phyloP scores from a whole-genome alignment of 345 rosid species.

The Sapria himalayana region DNA sequence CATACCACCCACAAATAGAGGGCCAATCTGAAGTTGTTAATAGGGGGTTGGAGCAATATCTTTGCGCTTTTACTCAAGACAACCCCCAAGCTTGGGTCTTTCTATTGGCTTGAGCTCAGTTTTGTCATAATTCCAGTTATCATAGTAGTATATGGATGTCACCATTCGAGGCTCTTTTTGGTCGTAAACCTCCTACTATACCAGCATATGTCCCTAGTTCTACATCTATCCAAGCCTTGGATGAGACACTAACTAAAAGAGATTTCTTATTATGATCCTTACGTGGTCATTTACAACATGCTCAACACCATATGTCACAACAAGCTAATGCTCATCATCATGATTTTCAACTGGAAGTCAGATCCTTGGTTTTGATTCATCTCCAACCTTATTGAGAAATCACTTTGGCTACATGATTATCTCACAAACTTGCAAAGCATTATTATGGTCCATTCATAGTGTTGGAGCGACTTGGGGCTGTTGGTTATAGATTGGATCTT shows the following conservation, averaged over 20 bases:
- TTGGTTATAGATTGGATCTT: too few species aligned
- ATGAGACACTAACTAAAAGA: not conserved
- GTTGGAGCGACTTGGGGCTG: too few species aligned
- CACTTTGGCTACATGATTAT: not conserved
- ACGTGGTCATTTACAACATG: not conserved
- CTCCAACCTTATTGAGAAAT: not conserved
- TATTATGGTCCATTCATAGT: too few species aligned
- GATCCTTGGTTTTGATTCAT: not conserved
- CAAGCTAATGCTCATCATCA: not conserved
- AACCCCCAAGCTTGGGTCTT: not conserved
- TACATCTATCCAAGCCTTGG: not conserved
- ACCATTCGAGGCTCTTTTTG: not conserved
- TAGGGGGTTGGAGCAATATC: not conserved
- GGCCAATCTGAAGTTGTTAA: slow-evolving; percentile 1
- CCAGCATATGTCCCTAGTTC: not conserved
- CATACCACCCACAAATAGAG: not conserved
- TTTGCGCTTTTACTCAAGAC: not conserved
- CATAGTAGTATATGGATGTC: not conserved
- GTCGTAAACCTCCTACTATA: not conserved
- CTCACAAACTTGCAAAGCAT: too few species aligned
- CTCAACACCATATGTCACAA: not conserved
- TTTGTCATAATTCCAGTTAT: not conserved
- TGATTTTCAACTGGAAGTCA: not conserved
- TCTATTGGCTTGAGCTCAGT: not conserved
- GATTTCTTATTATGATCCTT: not conserved